Conservation (phyloP, 208 protist species). For the Trichomonas tenax region DNA sequence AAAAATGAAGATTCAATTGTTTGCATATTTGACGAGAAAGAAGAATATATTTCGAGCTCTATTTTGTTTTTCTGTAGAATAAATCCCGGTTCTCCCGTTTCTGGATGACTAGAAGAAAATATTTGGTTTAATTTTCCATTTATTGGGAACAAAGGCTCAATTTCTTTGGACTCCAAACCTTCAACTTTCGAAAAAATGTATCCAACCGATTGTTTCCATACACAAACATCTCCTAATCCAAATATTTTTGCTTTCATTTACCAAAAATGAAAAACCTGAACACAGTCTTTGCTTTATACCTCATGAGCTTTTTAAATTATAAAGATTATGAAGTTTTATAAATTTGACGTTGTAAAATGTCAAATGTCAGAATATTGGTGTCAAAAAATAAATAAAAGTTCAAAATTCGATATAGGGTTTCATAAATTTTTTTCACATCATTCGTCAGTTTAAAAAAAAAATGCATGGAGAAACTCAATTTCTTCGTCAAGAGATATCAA, state of each 20-base stretch:
- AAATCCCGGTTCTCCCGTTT: neutral
- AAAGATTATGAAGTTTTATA: too few species aligned
- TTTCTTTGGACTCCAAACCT: neutral
- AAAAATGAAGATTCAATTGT: neutral
- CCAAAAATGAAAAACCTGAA: too few species aligned
- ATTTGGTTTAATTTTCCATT: neutral
- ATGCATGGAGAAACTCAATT: neutral
- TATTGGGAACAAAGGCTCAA: neutral
- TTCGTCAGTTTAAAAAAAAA: neutral
- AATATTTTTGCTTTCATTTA: too few species aligned
- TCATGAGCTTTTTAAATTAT: too few species aligned
- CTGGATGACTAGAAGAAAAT: neutral
- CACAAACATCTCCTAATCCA: too few species aligned
- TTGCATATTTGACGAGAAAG: neutral
- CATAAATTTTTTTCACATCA: too few species aligned
- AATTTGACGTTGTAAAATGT: too few species aligned
- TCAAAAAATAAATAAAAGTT: too few species aligned
- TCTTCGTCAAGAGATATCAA: neutral
- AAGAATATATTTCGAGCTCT: neutral
- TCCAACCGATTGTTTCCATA: neutral
- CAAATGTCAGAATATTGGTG: too few species aligned
- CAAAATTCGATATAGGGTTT: too few species aligned
- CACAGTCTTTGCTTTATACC: too few species aligned
- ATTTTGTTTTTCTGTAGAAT: neutral
- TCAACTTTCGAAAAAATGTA: neutral